These are phyloP conservation scores for Amaranthus tricolor DNA, from an alignment of 179 eudicot genomes.

Conservation along the genomic window DNA sequence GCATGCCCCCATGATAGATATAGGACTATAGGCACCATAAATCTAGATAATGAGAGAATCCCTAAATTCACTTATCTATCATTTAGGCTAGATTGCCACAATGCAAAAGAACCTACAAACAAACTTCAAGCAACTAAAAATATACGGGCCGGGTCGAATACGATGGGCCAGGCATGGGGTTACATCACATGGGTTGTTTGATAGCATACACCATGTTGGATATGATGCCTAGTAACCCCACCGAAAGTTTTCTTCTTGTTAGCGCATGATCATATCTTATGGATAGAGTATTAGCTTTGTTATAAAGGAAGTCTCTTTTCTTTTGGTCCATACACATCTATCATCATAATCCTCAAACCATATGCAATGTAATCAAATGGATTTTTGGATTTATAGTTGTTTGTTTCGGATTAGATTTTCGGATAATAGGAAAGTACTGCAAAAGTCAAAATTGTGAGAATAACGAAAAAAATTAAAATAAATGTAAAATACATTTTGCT, in stretches of 20 bases:
- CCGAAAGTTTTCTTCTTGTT: conserved; percentile 21
- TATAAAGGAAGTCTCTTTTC: not conserved
- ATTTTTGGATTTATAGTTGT: too few species aligned
- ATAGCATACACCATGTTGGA: conserved; percentile 28
- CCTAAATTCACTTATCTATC: not conserved
- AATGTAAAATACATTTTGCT: too few species aligned
- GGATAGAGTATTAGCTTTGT: not conserved
- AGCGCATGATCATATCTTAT: conserved; percentile 25
- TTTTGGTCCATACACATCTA: conserved; percentile 33
- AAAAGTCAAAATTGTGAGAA: conserved; percentile 7
- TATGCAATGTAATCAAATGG: too few species aligned
- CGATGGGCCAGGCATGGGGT: too few species aligned
- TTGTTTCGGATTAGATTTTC: too few species aligned
- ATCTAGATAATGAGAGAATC: conserved; percentile 7
- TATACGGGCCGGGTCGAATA: not conserved
- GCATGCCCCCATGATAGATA: conserved; percentile 3
- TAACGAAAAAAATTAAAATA: too few species aligned
- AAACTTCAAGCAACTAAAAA: conserved; percentile 8
- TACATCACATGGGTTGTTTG: conserved; percentile 31
- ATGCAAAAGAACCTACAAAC: not conserved
- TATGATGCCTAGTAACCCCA: conserved; percentile 29
- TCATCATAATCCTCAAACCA: conserved; percentile 1
- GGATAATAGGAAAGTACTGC: conserved; percentile 6
- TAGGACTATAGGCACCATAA: not conserved
- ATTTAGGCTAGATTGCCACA: conserved; percentile 7